Percentiles rank a stretch among this genome's conserved stretches.
phyloP scores from a whole-genome alignment of 192 early-diverging fungal genomes.

The Coemansia sp. region DNA sequence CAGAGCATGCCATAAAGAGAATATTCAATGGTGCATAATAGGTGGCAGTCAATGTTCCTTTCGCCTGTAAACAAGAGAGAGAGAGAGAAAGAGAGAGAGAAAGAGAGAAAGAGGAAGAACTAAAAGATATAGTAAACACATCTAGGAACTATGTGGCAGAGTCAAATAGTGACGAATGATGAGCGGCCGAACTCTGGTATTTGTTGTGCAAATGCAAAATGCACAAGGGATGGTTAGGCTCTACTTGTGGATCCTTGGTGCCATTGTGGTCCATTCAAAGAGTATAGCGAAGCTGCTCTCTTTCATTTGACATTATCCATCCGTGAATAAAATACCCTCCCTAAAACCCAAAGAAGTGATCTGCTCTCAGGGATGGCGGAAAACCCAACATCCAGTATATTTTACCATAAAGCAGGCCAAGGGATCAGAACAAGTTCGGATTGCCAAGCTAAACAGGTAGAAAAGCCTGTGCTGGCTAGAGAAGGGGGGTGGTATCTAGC shows the following conservation, averaged over 20 bases:
- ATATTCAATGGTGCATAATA: background rate
- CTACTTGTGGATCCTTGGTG: background rate
- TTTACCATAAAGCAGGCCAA: background rate
- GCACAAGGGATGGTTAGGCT: background rate
- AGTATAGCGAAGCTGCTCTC: background rate
- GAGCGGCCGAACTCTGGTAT: background rate
- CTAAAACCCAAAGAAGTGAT: background rate
- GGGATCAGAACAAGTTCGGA: slow-evolving; percentile 19
- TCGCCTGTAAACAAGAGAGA: background rate
- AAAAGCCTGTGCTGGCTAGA: background rate
- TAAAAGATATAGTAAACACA: background rate
- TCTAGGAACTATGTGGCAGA: background rate
- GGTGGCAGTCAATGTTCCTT: background rate
- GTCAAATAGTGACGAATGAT: background rate
- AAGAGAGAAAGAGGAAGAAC: background rate
- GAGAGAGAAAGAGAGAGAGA: no score
- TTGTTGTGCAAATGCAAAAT: background rate
- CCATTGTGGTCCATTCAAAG: background rate
- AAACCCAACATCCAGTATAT: background rate
- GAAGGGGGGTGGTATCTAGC: background rate
- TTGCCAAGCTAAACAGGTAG: slow-evolving; percentile 6
- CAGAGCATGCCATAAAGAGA: background rate
- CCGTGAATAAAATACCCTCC: no score
- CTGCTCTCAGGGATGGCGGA: background rate
- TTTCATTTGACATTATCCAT: background rate